These are phyloP conservation scores for Diaporthe aspalathi DNA, from an alignment of 2,329 filamentous ascomycete genomes.

Conservation along the genomic window DNA sequence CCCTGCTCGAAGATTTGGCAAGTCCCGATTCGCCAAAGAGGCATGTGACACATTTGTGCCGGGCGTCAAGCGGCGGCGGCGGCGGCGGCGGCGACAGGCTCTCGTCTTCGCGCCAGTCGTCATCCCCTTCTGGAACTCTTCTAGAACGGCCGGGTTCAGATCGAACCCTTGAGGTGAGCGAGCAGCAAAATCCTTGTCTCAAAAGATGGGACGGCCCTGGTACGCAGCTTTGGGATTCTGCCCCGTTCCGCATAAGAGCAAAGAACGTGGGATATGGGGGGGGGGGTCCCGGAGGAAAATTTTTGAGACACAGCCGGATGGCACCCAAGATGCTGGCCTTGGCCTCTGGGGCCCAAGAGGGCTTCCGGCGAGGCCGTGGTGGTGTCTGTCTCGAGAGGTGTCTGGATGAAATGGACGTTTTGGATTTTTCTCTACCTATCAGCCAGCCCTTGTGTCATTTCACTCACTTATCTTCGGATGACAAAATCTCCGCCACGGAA, in stretches of 20 bases:
- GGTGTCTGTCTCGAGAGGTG: conserved; percentile 24
- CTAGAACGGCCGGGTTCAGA: conserved; percentile 17
- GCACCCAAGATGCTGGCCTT: not conserved
- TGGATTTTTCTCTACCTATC: not conserved
- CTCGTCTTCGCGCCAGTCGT: not conserved
- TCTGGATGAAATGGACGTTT: conserved; percentile 28
- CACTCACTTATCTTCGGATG: not conserved
- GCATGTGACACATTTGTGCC: not conserved
- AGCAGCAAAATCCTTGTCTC: conserved; percentile 1
- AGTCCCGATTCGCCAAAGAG: not conserved
- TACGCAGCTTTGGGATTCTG: not conserved
- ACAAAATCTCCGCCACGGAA: not conserved
- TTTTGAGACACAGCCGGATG: conserved; percentile 30
- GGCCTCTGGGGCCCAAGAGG: conserved; percentile 1
- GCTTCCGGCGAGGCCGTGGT: conserved; percentile 15
- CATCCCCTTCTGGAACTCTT: conserved; percentile 2
- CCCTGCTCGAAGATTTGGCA: not conserved
- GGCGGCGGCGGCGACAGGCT: not conserved
- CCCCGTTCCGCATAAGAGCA: not conserved
- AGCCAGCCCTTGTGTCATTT: conserved; percentile 6
- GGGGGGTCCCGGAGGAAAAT: no score
- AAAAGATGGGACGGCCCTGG: conserved; percentile 5
- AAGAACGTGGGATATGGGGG: no score
- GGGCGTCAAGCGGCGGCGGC: not conserved
- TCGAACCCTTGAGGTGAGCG: conserved; percentile 13